phyloP scores from a whole-genome alignment of 805 yeast genomes.

The Saccharomycodes ludwigii region DNA sequence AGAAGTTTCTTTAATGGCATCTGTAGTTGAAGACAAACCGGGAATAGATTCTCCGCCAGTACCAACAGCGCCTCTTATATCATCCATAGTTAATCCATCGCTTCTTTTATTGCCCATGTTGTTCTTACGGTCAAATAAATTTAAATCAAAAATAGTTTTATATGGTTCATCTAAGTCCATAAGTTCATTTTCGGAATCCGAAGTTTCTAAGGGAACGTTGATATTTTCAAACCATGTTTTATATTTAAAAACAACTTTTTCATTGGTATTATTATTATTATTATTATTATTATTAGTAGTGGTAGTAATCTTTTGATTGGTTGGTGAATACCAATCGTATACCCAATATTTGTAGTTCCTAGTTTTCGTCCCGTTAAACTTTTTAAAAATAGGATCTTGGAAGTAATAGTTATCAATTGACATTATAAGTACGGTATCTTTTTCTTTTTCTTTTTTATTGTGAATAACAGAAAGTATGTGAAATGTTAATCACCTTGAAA shows the following conservation, averaged over 20 bases:
- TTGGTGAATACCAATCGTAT: conserved; percentile 20
- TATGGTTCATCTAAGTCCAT: conserved; percentile 25
- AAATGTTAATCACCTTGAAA: too few species aligned
- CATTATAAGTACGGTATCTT: too few species aligned
- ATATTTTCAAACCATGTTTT: conserved; percentile 15
- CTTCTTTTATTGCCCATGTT: conserved; percentile 11
- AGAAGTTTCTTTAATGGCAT: conserved; percentile 8
- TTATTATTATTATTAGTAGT: conserved; percentile 7
- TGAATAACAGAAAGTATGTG: too few species aligned
- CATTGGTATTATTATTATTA: conserved; percentile 7
- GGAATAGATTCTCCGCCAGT: conserved; percentile 32
- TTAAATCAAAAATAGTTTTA: conserved; percentile 34
- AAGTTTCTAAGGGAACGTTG: conserved; percentile 4
- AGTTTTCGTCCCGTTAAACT: not conserved
- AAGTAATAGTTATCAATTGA: not conserved
- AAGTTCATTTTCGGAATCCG: conserved; percentile 3
- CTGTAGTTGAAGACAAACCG: conserved; percentile 26
- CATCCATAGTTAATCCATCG: conserved; percentile 30
- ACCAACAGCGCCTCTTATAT: conserved; percentile 45
- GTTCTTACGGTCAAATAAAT: conserved; percentile 21
- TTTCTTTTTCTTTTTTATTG: too few species aligned
- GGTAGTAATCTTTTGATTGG: conserved; percentile 4
- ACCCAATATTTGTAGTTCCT: conserved; percentile 21
- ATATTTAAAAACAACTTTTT: conserved; percentile 13
- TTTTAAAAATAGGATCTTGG: not conserved